Evolutionary conservation across 306 rosid genomes (phyloP), one percentile per base, ranked within the genome.

Genomic region (Rosa persica): DNA sequence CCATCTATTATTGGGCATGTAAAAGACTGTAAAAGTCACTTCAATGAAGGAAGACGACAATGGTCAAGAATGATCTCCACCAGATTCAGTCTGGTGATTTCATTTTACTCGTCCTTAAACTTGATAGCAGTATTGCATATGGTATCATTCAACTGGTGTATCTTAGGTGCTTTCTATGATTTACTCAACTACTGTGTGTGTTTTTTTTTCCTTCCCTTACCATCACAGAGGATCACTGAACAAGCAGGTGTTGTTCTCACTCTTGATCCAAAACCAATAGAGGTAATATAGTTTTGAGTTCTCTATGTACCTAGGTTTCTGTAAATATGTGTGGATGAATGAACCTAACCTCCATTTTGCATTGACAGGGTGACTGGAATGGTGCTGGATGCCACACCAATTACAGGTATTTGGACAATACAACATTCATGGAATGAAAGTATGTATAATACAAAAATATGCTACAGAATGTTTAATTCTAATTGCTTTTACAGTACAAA

Each of bases 351-450:
- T 72, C 78, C 64, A 74, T 43, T 43, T 72, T 79, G 12, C 78
- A 47, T 73, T 74, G 55, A 30, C 86, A 96, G 99, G 99, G 99
- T 83, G 98, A 96, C 80, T 96, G 98, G 99, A 96, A 96, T 73
- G 98, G 99, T 75, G 99, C 99, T 25, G 98, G 99, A 79, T 87
- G 92, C 87, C 99, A 96, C 93, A 93, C 98, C 86, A 96, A 96
- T 83, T 96, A 74, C 91, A 96, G 99, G 99, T 96, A 83, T 40
- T 78, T 76, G 60, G 15, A 30, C 76, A 47, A 30, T 15, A 52
- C 40, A 81, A 39, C 65, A 38, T 66, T 27, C 75, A 40, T 43
- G 10, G 13, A 72, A 62, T 70, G 64, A 78, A 52, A 76, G 58
- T 65, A 66, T 64, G 34, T 52, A 61, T 76, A 70, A 22, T 70